These are phyloP conservation scores for Curvularia verruculosa DNA, from an alignment of 2,329 filamentous ascomycete genomes.

Conservation along the genomic window DNA sequence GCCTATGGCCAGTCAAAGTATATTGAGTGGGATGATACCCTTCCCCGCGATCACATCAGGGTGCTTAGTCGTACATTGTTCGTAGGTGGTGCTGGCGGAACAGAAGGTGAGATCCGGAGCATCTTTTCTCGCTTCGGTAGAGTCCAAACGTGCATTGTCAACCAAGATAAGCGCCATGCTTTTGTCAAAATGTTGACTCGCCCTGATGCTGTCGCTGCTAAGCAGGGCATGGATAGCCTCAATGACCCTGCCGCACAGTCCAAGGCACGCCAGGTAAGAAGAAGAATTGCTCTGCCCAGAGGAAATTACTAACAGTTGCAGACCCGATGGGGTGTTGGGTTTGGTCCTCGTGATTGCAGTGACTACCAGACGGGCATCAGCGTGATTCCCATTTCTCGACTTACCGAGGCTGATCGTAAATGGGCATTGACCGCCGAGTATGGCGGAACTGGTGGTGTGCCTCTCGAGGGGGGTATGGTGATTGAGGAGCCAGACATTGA, in stretches of 20 bases:
- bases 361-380: slow-evolving; percentile 93
- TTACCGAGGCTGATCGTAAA: slow-evolving; percentile 95
- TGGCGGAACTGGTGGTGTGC: slow-evolving; percentile 84
- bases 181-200: slow-evolving; percentile 99
- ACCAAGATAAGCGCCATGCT: slow-evolving; percentile 95
- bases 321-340: slow-evolving; percentile 97
- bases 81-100: slow-evolving; percentile 80
- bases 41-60: slow-evolving; percentile 76
- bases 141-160: slow-evolving; percentile 97
- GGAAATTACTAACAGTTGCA: slow-evolving; percentile 50
- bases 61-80: slow-evolving; percentile 95
- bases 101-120: slow-evolving; percentile 79
- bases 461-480: slow-evolving; percentile 81
- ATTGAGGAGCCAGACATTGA: slow-evolving; percentile 99
- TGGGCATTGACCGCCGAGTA: slow-evolving; percentile 96
- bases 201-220: slow-evolving; percentile 80
- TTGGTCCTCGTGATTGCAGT: slow-evolving; percentile 94
- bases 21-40: slow-evolving; percentile 76
- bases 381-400: slow-evolving; percentile 86
- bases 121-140: slow-evolving; percentile 83
- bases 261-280: slow-evolving; percentile 54
- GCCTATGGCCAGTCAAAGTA: slow-evolving; percentile 64
- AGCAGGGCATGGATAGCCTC: slow-evolving; percentile 83
- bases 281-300: background rate
- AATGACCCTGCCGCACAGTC: slow-evolving; percentile 75